A percentile compares a stretch with the other conserved stretches of the same genome.
Evolutionary conservation across 495 filamentous ascomycete genomes (phyloP).

Genomic region (Tuber borchii): DNA sequence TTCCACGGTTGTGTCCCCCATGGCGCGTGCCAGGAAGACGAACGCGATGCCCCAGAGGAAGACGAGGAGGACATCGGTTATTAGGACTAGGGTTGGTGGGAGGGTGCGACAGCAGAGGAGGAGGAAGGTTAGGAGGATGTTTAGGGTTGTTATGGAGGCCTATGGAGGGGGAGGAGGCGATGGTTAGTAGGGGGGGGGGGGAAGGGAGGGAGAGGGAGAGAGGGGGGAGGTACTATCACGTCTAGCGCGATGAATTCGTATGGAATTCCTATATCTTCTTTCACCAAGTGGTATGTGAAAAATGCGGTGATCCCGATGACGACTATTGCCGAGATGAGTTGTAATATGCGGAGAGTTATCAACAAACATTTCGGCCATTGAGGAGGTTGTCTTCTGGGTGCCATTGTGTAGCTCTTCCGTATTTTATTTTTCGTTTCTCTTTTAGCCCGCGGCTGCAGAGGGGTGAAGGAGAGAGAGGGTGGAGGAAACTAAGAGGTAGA

Average conservation of each 20-base stretch:
- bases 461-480: constrained; percentile 1
- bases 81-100: constrained; percentile 17
- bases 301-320: constrained; percentile 30
- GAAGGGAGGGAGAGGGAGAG: neutral
- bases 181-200: neutral
- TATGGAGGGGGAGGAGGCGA: neutral
- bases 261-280: constrained; percentile 31
- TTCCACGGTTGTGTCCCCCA: constrained; percentile 32
- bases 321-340: constrained; percentile 19
- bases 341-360: constrained; percentile 27
- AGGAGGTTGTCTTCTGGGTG: constrained; percentile 26
- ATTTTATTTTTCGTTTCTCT: neutral
- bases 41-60: constrained; percentile 27
- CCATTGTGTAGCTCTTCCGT: constrained; percentile 7
- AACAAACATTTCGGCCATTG: constrained; percentile 32
- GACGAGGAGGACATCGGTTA: constrained; percentile 29
- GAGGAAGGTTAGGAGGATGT: constrained; percentile 15
- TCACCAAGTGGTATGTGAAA: constrained; percentile 33
- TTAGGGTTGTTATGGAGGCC: constrained; percentile 27
- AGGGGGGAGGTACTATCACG: constrained; percentile 27
- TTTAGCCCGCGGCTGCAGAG: neutral
- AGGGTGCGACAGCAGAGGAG: constrained; percentile 29
- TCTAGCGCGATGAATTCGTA: constrained; percentile 35
- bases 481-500: constrained; percentile 2
- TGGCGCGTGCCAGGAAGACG: constrained; percentile 29